Base-by-base conservation (phyloP, 805 yeast genomes). In the Candida schatavii region DNA sequence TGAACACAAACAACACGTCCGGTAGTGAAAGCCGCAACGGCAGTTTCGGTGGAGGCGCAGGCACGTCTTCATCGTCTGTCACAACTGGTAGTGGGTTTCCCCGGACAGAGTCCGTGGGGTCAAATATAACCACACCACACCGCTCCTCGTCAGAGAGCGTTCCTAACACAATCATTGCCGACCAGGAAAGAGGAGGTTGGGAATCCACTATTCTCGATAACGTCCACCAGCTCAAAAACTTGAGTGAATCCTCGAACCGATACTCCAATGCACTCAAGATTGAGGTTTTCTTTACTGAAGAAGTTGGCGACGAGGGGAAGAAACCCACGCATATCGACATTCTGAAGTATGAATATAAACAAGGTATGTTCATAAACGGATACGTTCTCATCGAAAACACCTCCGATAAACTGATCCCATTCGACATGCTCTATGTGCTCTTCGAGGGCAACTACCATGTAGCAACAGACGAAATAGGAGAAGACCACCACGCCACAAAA, bases 311-410 rank as follows among this genome's bases (percentile, higher is more conserved):
- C 32, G 21, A 47, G 2, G 65, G 65, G 4, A 46, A 51, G 39
- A 41, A 29, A 1, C 68, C 68, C 3, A 57, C 49, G 25, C 44
- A 49, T 20, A 58, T 68, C 4, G 64, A 66, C 40, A 60, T 63
- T 5, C 56, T 60, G 42, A 42, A 54, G 19, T 57, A 48, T 46
- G 86, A 81, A 55, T 84, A 76, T 53, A 77, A 77, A 15, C 81
- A 83, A 10, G 88, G 88, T n/a, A 89, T 83, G 53, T 68, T 69
- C 17, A 66, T 84, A 11, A 73, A 77, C 51, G 91, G 91, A 0
- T 78, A 73, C 49, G 61, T 75, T 5, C 48, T 57, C 0, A 62
- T 78, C 17, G 61, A 64, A 39, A 80, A 79, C 50, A 61, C 50
- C 5, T 57, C 76, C 2, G 40, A 54, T 1, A 47, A 59, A 14